Base-by-base conservation (phyloP, 805 yeast species). In the Wickerhamiella lipophila region DNA sequence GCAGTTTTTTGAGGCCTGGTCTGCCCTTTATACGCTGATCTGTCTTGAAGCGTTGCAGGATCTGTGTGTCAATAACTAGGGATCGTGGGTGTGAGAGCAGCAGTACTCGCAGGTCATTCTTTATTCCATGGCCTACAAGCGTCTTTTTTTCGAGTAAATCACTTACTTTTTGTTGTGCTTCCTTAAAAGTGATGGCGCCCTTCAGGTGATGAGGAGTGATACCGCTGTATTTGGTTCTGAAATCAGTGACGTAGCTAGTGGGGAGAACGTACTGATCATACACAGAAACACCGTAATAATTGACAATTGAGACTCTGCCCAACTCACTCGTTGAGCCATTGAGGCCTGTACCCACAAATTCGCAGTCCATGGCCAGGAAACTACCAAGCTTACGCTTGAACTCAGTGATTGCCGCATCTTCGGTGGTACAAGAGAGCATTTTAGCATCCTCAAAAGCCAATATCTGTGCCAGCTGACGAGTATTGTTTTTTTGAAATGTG, bases 181-280 rank as follows among this genome's bases (percentile, higher is more conserved):
- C 75, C 54, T 74, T 70, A 57, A 83, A 82, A 1, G 76, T 53
- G 0, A 81, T 71, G 0, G 96, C 96, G 38, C 69, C 63, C 25
- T 67, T 66, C 83, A 88, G 78, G 59, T 81, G 76, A 2, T 65
- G 63, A 0, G 95, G 85, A 2, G 79, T 69, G 2, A 88, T 75
- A 22, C 97, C 97, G 63, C 89, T 79, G 18, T 86, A 94, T 82
- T 87, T 79, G 0, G 96, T 88, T 63, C 96, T 72, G 88, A 92
- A 88, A 58, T 88, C 94, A 0, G 88, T 79, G 2, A 88, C 94
- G 49, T 67, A 68, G 57, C 81, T 87, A 27, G 69, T 65, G 1
- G 96, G 96, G 54, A 69, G 70, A 3, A 88, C 96, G 66, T 71
- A 88, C 34, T 72, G 67, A 63, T 88, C 96, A 52, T 80, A 69